Evolutionary conservation across 805 yeast genomes (phyloP), one percentile per base, ranked within the genome.

Genomic region (Lipomyces kockii): DNA sequence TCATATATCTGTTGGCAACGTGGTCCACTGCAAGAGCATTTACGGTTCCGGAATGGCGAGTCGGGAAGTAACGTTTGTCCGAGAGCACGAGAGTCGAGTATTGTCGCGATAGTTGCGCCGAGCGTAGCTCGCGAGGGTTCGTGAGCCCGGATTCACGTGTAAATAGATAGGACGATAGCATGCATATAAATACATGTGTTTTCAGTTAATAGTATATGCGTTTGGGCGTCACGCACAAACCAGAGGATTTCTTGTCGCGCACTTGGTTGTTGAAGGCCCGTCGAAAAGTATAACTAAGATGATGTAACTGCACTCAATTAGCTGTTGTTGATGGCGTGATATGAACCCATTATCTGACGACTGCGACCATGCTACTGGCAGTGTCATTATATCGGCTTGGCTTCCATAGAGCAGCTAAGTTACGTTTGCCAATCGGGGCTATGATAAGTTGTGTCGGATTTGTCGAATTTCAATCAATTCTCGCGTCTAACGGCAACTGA

Each of bases 21-120:
- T 73, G 71, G 64, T 90, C 95, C 20, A 89, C 72, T 0, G 87
- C 83, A 4, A 90, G 76, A 2, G 88, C 78, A 71, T 89, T 89
- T 29, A 90, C 85, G 0, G 91, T 86, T 3, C 81, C 81, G 7
- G 63, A 63, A 60, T 77, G 78, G 25, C 72, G 63, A 3, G 63
- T 64, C 7, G 74, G 73, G 61, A 78, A 74, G 54, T 69, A 69
- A n/a, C 72, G 67, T 8, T 12, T 54, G 14, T 59, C 64, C 29
- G 72, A 69, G 25, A 63, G 62, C 9, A 63, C 71, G 22, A 69
- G 59, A 20, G 64, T 54, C 20, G 64, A 22, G 49, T 69, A 69
- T 34, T 69, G 70, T 14, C 63, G 52, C 58, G 25, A 12, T 2
- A 69, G 61, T 32, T 66, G 70, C 4, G 62, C 72, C 34, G 68